These are phyloP conservation scores for Warburgia ugandensis DNA, from an alignment of 164 flowering plant genomes.

Conservation along the genomic window DNA sequence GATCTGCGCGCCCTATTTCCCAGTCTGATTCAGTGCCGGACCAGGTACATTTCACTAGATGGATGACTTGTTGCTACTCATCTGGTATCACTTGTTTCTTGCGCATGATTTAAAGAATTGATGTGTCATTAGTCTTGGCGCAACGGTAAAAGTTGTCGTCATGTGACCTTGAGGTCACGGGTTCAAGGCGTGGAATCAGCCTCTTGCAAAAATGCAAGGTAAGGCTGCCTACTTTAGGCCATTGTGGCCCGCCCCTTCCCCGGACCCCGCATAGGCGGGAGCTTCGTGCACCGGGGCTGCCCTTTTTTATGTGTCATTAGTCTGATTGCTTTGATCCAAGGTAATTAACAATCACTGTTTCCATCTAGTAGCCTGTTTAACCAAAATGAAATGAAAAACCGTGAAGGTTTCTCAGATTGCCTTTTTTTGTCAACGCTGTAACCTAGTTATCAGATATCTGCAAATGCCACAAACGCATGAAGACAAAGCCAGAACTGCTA, in stretches of 20 bases:
- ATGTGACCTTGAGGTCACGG: no score
- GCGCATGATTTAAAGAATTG: neutral
- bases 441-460: neutral
- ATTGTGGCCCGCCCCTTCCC: no score
- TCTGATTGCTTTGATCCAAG: neutral
- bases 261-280: no score
- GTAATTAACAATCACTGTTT: neutral
- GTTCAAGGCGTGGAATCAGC: no score
- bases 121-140: neutral
- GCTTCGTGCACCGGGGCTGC: no score
- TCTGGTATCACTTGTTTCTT: neutral
- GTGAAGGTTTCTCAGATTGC: no score
- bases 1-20: constrained; percentile 29
- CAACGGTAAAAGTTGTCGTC: neutral
- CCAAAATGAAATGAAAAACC: neutral
- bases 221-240: no score
- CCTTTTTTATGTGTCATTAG: neutral
- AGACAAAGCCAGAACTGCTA: neutral
- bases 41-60: constrained; percentile 51
- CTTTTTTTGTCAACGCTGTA: neutral
- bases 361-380: neutral
- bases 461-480: neutral
- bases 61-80: neutral
- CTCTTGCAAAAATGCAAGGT: no score
- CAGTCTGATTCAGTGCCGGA: constrained; percentile 11